These are phyloP conservation scores for Candida namnaoensis DNA, from an alignment of 805 yeast genomes.

Conservation along the genomic window DNA sequence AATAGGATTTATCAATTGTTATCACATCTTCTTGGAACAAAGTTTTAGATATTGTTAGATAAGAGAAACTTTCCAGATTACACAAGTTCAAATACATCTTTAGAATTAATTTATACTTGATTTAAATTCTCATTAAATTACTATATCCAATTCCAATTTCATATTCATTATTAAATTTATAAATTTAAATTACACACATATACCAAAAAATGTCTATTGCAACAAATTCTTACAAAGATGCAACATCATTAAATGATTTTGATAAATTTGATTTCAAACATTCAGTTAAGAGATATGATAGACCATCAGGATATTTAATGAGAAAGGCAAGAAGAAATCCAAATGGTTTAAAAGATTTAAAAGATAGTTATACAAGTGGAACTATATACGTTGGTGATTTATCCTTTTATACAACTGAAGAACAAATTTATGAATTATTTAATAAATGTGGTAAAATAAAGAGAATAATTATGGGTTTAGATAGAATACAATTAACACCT, in stretches of 20 bases:
- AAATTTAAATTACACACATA: not conserved
- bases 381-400: conserved; percentile 91
- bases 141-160: no score
- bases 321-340: conserved; percentile 46
- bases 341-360: conserved; percentile 52
- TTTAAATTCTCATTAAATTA: no score
- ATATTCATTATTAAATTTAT: no score
- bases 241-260: conserved; percentile 35
- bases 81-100: no score
- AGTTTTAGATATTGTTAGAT: no score
- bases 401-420: conserved; percentile 88
- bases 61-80: no score
- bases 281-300: conserved; percentile 61
- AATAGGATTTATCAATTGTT: no score
- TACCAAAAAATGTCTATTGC: not conserved
- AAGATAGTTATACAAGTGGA: conserved; percentile 53
- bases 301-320: conserved; percentile 61
- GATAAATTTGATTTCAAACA: conserved; percentile 48
- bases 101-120: no score
- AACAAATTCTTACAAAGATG: no score
- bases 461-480: conserved; percentile 89
- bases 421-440: conserved; percentile 84
- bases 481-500: conserved; percentile 83
- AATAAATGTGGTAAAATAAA: conserved; percentile 73
- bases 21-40: no score